Evolutionary conservation across 225 moss, liverwort and hornwort genomes (phyloP).

Genomic region (Marchantia polymorpha): DNA sequence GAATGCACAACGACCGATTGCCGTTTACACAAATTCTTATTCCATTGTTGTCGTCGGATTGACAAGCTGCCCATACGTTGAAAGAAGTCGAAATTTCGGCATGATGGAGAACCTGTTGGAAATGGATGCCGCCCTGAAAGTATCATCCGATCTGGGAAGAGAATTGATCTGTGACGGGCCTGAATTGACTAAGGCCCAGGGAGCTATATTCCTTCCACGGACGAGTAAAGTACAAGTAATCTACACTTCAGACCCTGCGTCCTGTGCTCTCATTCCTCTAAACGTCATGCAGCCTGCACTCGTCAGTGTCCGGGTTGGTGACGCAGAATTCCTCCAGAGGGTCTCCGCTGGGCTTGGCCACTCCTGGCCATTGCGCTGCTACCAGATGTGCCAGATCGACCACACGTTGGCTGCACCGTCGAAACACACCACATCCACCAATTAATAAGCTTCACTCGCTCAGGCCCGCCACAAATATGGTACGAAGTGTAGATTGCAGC

Average conservation of each 20-base stretch:
- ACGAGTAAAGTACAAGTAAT: not conserved
- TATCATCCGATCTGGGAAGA: not conserved
- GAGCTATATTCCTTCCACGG: not conserved
- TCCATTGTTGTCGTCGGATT: constrained; percentile 12
- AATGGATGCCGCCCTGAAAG: constrained; percentile 1
- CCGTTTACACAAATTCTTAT: too few relatives aligned
- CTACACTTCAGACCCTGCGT: not conserved
- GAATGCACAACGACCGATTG: too few relatives aligned
- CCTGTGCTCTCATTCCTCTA: constrained; percentile 10
- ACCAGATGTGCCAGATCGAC: constrained; percentile 54
- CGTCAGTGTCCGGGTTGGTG: constrained; percentile 44
- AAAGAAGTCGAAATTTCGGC: not conserved
- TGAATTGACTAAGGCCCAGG: too few relatives aligned
- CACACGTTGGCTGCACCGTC: constrained; percentile 45
- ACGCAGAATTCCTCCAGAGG: constrained; percentile 50
- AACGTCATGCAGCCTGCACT: constrained; percentile 51
- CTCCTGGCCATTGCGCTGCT: constrained; percentile 46
- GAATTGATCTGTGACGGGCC: not conserved
- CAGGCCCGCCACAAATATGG: too few relatives aligned
- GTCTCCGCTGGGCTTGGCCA: constrained; percentile 1
- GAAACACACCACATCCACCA: not conserved
- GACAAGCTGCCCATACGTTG: not conserved
- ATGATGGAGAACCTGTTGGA: not conserved
- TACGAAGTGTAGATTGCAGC: too few relatives aligned
- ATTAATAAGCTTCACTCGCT: too few relatives aligned